Evolutionary conservation across 2,329 filamentous ascomycete genomes (phyloP), one percentile per base, ranked within the genome.

Genomic region (Alternaria solani): DNA sequence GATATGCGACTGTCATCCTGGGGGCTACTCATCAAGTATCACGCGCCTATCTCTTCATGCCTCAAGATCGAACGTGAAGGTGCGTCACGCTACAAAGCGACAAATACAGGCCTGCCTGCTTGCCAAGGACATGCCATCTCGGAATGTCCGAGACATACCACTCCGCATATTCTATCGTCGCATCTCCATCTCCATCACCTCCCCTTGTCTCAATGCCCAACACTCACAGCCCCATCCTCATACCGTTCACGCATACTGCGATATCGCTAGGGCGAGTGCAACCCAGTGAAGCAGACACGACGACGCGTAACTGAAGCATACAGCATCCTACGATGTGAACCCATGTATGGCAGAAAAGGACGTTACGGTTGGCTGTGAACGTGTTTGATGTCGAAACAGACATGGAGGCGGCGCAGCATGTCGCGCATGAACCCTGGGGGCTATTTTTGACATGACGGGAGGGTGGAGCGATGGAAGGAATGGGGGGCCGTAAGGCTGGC

Each of bases 331-430:
- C 25, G 16, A 51, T 14, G 8, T 34, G 47, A 48, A 48, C 51
- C 64, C 64, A 59, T 67, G 43, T 59, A 23, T 61, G 69, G 67
- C 69, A 71, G 66, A 69, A 71, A 70, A 56, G 3, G 5, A 1
- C 1, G 0, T 12, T 7, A 16, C 57, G 9, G 69, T 68, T 70
- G 66, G 23, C 26, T 8, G 18, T 23, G 26, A 23, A 8, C 18
- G 47, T 46, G 54, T 20, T 46, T 25, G 43, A 23, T 36, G 12
- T 49, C 51, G 59, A 62, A 69, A 69, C 61, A 44, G 36, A 55
- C 36, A 48, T 59, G 57, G 49, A 36, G 55, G 65, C 62, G 65
- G 63, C 67, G 59, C 65, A 64, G 64, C 55, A 49, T 46, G 34
- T 9, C 30, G 58, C 62, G 62, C 59, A 56, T 62, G 47, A 59